These are phyloP conservation scores for Moesziomyces globuligerus DNA, from an alignment of 1,284 basidiomycete genomes.

Conservation along the genomic window DNA sequence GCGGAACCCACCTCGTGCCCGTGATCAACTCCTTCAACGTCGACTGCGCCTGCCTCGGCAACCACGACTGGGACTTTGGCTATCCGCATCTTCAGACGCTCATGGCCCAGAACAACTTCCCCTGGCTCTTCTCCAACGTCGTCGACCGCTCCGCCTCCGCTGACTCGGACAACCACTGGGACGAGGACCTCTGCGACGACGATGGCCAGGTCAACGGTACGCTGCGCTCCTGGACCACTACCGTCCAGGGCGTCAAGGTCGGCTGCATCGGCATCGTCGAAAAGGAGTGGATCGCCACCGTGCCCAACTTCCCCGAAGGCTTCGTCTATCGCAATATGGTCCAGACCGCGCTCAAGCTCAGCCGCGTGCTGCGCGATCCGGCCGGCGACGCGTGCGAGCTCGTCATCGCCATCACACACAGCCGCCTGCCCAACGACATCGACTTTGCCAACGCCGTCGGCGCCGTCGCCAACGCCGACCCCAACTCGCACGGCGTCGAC, in stretches of 20 bases:
- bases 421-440: slow-evolving; percentile 75
- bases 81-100: slow-evolving; percentile 41
- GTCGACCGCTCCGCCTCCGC: slow-evolving; percentile 79
- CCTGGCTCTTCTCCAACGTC: slow-evolving; percentile 43
- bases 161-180: slow-evolving; percentile 67
- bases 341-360: slow-evolving; percentile 69
- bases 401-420: slow-evolving; percentile 84
- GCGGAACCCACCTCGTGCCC: slow-evolving; percentile 88
- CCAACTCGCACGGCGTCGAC: slow-evolving; percentile 79
- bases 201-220: slow-evolving; percentile 53
- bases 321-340: slow-evolving; percentile 71
- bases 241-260: slow-evolving; percentile 76
- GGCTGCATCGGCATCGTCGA: slow-evolving; percentile 86
- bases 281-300: slow-evolving; percentile 85
- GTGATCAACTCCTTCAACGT: slow-evolving; percentile 50
- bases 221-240: slow-evolving; percentile 72
- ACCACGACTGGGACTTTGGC: slow-evolving; percentile 57
- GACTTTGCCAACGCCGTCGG: slow-evolving; percentile 73
- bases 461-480: slow-evolving; percentile 69
- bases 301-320: slow-evolving; percentile 80
- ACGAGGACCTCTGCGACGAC: slow-evolving; percentile 72
- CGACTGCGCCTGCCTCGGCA: slow-evolving; percentile 72
- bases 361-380: slow-evolving; percentile 78
- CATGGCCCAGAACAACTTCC: slow-evolving; percentile 36
- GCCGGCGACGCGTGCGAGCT: slow-evolving; percentile 73